Evolutionary conservation across 2,329 filamentous ascomycete species (phyloP).

Genomic region (Penicillium sp.): DNA sequence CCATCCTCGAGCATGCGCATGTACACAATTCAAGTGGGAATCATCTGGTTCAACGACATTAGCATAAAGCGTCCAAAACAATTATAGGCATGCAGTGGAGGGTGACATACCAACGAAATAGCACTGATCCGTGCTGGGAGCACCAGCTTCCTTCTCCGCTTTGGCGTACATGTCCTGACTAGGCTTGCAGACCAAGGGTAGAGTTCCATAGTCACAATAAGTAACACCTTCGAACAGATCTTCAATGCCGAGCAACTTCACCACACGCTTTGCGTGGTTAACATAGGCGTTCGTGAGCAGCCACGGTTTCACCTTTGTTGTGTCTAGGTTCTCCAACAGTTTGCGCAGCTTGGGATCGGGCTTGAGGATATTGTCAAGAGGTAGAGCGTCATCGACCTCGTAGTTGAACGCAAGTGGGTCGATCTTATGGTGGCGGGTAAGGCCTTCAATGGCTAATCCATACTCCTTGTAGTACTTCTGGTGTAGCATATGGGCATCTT

Average conservation of each 20-base stretch:
- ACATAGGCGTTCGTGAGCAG: constrained; percentile 95
- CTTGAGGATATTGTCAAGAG: constrained; percentile 79
- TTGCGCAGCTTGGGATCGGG: constrained; percentile 72
- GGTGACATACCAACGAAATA: constrained; percentile 83
- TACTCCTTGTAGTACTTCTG: constrained; percentile 93
- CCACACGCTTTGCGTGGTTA: constrained; percentile 79
- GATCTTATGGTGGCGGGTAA: constrained; percentile 91
- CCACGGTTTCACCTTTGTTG: constrained; percentile 81
- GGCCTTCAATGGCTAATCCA: constrained; percentile 92
- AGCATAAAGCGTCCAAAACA: constrained; percentile 12
- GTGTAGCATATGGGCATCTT: constrained; percentile 84
- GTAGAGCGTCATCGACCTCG: constrained; percentile 91
- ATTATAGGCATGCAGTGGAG: neutral
- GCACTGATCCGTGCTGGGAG: constrained; percentile 67
- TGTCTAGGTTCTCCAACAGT: constrained; percentile 80
- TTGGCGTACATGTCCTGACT: constrained; percentile 78
- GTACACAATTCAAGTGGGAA: constrained; percentile 76
- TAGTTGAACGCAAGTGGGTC: constrained; percentile 92
- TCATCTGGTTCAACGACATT: constrained; percentile 61
- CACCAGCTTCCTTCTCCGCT: constrained; percentile 81
- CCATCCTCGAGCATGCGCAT: constrained; percentile 80
- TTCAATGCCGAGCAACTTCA: constrained; percentile 76
- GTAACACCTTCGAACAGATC: constrained; percentile 94
- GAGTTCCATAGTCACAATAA: constrained; percentile 80
- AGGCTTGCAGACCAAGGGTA: constrained; percentile 83